phyloP scores from a whole-genome alignment of 164 flowering plant species.

The Tetracentron sinense region DNA sequence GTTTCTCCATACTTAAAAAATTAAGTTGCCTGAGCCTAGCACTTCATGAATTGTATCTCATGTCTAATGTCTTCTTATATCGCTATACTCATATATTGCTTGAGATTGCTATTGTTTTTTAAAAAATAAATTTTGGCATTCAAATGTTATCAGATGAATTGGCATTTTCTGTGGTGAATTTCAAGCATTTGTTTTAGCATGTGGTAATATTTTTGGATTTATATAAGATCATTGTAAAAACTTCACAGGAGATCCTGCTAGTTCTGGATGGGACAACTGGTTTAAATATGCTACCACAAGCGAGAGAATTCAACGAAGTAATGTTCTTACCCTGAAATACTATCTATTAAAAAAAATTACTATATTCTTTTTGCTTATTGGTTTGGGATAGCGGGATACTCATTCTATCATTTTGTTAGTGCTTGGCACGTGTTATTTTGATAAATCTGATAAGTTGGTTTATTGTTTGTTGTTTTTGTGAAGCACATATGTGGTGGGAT shows the following conservation, averaged over 20 bases:
- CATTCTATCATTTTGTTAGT: neutral
- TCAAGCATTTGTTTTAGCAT: neutral
- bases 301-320: slow-evolving; percentile 97
- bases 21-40: neutral
- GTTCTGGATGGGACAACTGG: slow-evolving; percentile 98
- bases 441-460: neutral
- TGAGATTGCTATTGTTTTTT: neutral
- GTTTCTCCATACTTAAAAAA: no score
- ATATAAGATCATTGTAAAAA: slow-evolving; percentile 7
- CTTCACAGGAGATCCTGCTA: slow-evolving; percentile 72
- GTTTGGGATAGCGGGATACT: neutral
- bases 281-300: slow-evolving; percentile 96
- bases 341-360: no score
- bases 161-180: neutral
- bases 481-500: neutral
- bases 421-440: neutral
- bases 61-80: neutral
- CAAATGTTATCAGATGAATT: neutral
- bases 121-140: neutral
- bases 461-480: neutral
- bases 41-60: neutral
- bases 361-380: neutral
- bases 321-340: slow-evolving; percentile 13
- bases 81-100: neutral
- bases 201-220: neutral